Evolutionary conservation across 495 filamentous ascomycete species (phyloP), one percentile per base, ranked within the genome.

Genomic region (Neurospora sp.): DNA sequence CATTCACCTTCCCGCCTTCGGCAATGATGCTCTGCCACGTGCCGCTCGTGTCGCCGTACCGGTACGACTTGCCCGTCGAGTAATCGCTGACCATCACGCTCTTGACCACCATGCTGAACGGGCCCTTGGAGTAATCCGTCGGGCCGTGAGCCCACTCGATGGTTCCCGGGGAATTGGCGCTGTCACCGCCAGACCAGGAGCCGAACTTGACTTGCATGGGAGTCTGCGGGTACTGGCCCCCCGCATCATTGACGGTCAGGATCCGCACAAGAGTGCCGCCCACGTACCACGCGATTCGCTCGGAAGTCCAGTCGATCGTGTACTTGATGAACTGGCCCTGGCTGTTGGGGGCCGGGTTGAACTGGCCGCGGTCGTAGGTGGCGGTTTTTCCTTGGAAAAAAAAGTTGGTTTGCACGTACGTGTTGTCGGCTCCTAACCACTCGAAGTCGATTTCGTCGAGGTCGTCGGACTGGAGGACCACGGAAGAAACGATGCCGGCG

Each of bases 361-460:
- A 94, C 44, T 90, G 86, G 20, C 90, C 95, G 62, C 93, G 93
- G 80, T 92, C 88, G 79, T 91, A 95, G 11, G 87, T 86, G 14
- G 82, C 84, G 1, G 91, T 92, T 71, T 93, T 90, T 16, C 95
- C 96, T 84, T 97, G 96, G 80, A 93, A 92, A 79, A 95, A 99
- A 85, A 94, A 99, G 84, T 99, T 97, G 79, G 89, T 92, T 83
- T 97, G 93, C 16, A 96, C 92, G 71, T 90, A 81, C 70, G 77
- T 86, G 72, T 85, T 82, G 77, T 91, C 86, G 62, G 86, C 86
- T 44, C 91, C 91, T 16, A 93, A 82, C 91, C 91, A 94, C 79
- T 94, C 92, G 87, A 93, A 93, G 81, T 98, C 96, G 78, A 99
- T 93, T 83, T 99, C 96, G 81, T 99, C 96, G 14, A 97, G 88